Percentiles rank a stretch among this genome's conserved stretches.
phyloP scores from a whole-genome alignment of 1,139 yeast genomes.

The Suhomyces kunorum region DNA sequence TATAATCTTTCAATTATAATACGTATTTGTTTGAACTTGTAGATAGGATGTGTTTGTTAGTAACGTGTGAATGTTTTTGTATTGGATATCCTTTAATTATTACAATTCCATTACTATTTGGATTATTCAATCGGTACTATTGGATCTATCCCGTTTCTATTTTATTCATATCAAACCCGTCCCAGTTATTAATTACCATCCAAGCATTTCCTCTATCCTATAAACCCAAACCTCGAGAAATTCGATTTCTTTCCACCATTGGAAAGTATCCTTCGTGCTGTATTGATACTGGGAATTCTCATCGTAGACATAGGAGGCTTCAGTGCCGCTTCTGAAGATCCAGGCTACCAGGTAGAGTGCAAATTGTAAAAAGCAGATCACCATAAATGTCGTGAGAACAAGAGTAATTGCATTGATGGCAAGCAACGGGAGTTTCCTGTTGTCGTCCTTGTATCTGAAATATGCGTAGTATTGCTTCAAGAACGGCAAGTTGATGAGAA shows the following conservation, averaged over 20 bases:
- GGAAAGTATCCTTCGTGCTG: constrained; percentile 17
- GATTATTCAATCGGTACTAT: too few species aligned
- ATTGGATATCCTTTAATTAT: not conserved
- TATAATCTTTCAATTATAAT: constrained; percentile 17
- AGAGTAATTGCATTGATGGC: constrained; percentile 27
- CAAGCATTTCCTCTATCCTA: constrained; percentile 23
- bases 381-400: constrained; percentile 24
- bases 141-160: too few species aligned
- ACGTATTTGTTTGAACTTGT: constrained; percentile 2
- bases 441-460: constrained; percentile 30
- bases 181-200: not conserved
- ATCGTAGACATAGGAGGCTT: constrained; percentile 25
- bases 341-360: constrained; percentile 18
- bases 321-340: constrained; percentile 5
- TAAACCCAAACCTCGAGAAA: constrained; percentile 37
- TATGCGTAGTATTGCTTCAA: constrained; percentile 34
- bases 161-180: too few species aligned
- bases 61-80: not conserved
- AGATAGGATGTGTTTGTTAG: not conserved
- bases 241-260: constrained; percentile 40
- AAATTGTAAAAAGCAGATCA: constrained; percentile 23
- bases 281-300: constrained; percentile 19
- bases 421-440: constrained; percentile 23
- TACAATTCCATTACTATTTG: not conserved
- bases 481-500: constrained; percentile 32